These are phyloP conservation scores for Colletotrichum spinosum DNA, from an alignment of 2,329 filamentous ascomycete genomes.

Conservation along the genomic window DNA sequence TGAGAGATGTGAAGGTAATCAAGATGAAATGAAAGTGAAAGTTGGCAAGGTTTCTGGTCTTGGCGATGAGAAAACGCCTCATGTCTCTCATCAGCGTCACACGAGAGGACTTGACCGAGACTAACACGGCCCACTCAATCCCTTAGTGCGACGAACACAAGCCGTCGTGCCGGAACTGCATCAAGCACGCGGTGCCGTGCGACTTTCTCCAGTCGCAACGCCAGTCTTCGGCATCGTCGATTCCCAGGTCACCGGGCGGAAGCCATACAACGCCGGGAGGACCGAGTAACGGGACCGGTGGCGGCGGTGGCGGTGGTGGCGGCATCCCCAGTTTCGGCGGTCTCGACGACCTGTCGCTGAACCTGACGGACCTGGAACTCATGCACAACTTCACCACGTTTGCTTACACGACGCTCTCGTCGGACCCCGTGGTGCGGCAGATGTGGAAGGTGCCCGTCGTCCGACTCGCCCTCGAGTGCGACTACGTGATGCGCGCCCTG, in stretches of 20 bases:
- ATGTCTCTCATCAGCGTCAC: neutral
- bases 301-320: neutral
- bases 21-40: neutral
- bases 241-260: conserved; percentile 29
- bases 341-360: conserved; percentile 44
- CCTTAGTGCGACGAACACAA: conserved; percentile 43
- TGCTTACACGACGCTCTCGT: conserved; percentile 60
- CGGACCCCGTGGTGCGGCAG: conserved; percentile 53
- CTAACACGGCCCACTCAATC: neutral
- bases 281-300: conserved; percentile 10
- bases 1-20: neutral
- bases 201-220: conserved; percentile 40
- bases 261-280: neutral
- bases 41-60: too few species aligned
- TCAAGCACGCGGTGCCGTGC: conserved; percentile 44
- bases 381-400: conserved; percentile 64
- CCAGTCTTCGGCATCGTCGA: conserved; percentile 25
- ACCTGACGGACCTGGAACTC: conserved; percentile 61
- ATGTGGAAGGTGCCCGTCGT: conserved; percentile 62
- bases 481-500: conserved; percentile 62
- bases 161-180: conserved; percentile 43
- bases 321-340: conserved; percentile 11
- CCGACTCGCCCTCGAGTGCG: conserved; percentile 57
- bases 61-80: neutral
- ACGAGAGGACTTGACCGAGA: neutral